phyloP scores from a whole-genome alignment of 2,329 filamentous ascomycete species.

The Diaporthe batatas region DNA sequence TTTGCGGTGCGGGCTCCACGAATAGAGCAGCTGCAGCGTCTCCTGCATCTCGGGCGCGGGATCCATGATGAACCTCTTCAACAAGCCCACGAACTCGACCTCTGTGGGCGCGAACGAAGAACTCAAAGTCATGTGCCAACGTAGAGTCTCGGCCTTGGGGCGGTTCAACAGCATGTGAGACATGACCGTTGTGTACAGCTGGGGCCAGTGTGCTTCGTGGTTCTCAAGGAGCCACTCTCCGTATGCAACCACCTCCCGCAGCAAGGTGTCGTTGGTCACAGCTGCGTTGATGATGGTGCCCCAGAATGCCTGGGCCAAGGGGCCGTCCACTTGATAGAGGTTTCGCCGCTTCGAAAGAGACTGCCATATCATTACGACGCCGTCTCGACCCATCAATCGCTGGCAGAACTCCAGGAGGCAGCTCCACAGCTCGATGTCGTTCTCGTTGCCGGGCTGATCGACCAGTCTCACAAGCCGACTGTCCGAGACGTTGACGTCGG shows the following conservation, averaged over 20 bases:
- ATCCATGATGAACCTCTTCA: constrained; percentile 57
- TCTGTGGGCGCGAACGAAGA: constrained; percentile 58
- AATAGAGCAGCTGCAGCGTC: constrained; percentile 61
- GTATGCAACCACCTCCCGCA: constrained; percentile 55
- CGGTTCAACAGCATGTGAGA: constrained; percentile 57
- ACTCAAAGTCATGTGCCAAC: constrained; percentile 63
- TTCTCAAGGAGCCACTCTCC: constrained; percentile 58
- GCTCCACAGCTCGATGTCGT: constrained; percentile 50
- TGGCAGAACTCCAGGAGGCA: constrained; percentile 50
- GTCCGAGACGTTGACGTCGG: constrained; percentile 42
- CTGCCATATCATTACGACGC: constrained; percentile 48
- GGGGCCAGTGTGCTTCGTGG: constrained; percentile 61
- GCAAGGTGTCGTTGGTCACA: constrained; percentile 49
- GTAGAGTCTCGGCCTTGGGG: constrained; percentile 55
- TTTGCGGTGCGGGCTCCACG: constrained; percentile 56
- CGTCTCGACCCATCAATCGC: constrained; percentile 45
- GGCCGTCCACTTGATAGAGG: constrained; percentile 46
- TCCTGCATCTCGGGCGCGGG: constrained; percentile 53
- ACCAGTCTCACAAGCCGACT: constrained; percentile 43
- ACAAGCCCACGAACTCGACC: constrained; percentile 57
- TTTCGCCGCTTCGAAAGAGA: constrained; percentile 45
- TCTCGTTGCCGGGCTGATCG: constrained; percentile 47
- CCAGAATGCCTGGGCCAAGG: constrained; percentile 49
- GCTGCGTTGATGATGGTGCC: constrained; percentile 51
- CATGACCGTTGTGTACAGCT: constrained; percentile 63